Conservation (phyloP, 768 basidiomycete species). For the Suillus decipiens region DNA sequence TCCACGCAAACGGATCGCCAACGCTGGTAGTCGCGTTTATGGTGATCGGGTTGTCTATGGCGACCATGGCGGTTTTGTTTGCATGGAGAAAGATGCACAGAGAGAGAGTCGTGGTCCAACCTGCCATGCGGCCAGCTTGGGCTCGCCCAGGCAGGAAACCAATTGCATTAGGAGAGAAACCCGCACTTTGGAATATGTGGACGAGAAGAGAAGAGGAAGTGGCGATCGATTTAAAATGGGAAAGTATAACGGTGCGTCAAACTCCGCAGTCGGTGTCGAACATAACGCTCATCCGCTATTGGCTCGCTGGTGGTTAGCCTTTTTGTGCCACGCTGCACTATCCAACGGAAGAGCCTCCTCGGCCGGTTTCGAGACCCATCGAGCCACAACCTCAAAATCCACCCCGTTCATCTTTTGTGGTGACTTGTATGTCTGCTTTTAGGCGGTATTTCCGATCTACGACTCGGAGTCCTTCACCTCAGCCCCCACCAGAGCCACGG, state of each 20-base stretch:
- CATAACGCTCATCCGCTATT: conserved; percentile 11
- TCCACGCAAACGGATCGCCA: conserved; percentile 44
- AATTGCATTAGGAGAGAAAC: conserved; percentile 29
- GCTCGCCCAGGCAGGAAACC: conserved; percentile 5
- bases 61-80: conserved; percentile 50
- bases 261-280: neutral
- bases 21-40: conserved; percentile 62
- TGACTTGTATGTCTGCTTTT: neutral
- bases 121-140: neutral
- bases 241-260: conserved; percentile 41
- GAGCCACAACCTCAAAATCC: neutral
- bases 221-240: conserved; percentile 35
- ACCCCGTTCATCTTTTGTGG: neutral
- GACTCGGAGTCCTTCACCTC: neutral
- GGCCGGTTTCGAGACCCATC: neutral
- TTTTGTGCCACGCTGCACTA: conserved; percentile 22
- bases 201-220: conserved; percentile 6
- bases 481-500: neutral
- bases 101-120: conserved; percentile 10
- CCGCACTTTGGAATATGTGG: conserved; percentile 50
- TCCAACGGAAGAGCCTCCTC: neutral
- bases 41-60: conserved; percentile 54
- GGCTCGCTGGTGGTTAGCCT: conserved; percentile 20
- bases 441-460: neutral
- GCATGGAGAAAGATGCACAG: conserved; percentile 43